Evolutionary conservation across 2,329 filamentous ascomycete species (phyloP), one percentile per base, ranked within the genome.

Genomic region (Diaporthe citrichinensis): DNA sequence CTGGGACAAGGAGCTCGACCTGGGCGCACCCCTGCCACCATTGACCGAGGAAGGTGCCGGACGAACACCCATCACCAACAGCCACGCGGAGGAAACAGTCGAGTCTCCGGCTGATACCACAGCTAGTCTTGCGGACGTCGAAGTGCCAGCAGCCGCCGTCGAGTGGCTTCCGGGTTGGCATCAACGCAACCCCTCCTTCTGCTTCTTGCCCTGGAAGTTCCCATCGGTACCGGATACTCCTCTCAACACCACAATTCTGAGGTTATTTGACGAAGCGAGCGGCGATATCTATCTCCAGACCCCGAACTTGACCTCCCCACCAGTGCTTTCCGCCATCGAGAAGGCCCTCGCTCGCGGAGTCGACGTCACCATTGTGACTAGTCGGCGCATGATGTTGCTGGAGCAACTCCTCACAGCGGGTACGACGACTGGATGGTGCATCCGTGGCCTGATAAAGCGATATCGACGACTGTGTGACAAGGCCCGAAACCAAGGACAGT

Each of bases 391-490:
- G 87, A 96, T 95, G 94, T 81, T 94, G 23, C 84, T 94, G 41
- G 95, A 97, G 84, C 95, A 97, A 82, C 85, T 97, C n/a, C 86
- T 95, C 34, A 97, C 94, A 0, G 92, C 94, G 0, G 93, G 93
- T 0, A 95, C 93, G 0, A 94, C 92, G 0, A 96, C 94, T 0
- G 87, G 90, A 0, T 86, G 90, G 77, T 94, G 92, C 76, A 80
- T 97, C 6, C 86, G 84, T 39, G 87, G 85, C 61, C 85, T 96
- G 12, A 86, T 92, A 3, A 88, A 87, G 59, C 85, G 86, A 34
- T 92, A 94, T 79, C 82, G 3, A 15, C 39, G 39, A 17, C 53
- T 77, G n/a, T 34, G 62, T 55, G 34, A 15, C 4, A 9, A 12
- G 3, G 20, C 14, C 15, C 44, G 36, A 23, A 15, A 12, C 4